Conservation (phyloP, 257 asterid genomes). For the Hygrophila difformis region DNA sequence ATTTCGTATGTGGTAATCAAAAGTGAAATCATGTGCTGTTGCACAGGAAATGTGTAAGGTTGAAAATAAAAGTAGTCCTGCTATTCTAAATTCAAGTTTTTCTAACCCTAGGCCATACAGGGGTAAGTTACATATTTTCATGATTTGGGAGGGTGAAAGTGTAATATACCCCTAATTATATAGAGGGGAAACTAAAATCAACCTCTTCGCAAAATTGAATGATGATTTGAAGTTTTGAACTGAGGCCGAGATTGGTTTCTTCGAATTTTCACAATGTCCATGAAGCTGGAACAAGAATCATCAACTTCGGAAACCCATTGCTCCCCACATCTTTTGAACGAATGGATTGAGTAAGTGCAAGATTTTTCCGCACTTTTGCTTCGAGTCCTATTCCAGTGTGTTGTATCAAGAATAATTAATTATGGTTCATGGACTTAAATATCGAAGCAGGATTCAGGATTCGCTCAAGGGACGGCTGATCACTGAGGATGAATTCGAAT, state of each 20-base stretch:
- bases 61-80: no score
- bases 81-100: no score
- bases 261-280: not conserved
- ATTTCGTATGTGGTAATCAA: no score
- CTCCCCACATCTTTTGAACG: not conserved
- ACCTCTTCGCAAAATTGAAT: no score
- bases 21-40: no score
- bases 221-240: no score
- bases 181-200: no score
- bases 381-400: not conserved
- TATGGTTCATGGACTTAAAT: not conserved
- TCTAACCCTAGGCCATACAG: no score
- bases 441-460: not conserved
- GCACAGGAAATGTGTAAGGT: no score
- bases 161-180: no score
- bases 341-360: not conserved
- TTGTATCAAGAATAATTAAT: not conserved
- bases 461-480: conserved; percentile 35
- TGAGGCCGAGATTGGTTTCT: not conserved
- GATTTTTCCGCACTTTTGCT: not conserved
- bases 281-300: not conserved
- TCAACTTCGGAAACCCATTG: not conserved
- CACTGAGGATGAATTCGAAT: conserved; percentile 41
- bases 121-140: no score
- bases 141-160: no score